phyloP scores from a whole-genome alignment of 768 basidiomycete species.

The Phlebiopsis gigantea region DNA sequence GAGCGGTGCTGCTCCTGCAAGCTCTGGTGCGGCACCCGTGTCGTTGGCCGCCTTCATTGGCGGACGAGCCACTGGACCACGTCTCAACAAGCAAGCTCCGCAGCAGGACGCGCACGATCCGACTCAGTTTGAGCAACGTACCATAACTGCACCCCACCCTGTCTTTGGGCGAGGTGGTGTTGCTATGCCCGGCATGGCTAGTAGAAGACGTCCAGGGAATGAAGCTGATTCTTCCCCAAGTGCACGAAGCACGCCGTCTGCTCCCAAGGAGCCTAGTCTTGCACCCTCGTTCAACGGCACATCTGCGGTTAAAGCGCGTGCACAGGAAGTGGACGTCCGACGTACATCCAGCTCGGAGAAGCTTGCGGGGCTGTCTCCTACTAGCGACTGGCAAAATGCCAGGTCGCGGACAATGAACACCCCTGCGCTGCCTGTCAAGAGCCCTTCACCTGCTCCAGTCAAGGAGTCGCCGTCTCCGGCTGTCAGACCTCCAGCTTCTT shows the following conservation, averaged over 20 bases:
- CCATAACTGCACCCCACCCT: slow-evolving; percentile 52
- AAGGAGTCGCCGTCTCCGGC: slow-evolving; percentile 2
- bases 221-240: not conserved
- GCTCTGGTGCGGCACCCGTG: slow-evolving; percentile 31
- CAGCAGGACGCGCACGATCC: slow-evolving; percentile 65
- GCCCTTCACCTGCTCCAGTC: slow-evolving; percentile 2
- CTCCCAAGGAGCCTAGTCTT: not conserved
- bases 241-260: not conserved
- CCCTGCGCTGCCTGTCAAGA: slow-evolving; percentile 24
- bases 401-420: slow-evolving; percentile 51
- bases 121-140: slow-evolving; percentile 61
- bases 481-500: not conserved
- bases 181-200: slow-evolving; percentile 69
- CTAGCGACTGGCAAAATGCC: slow-evolving; percentile 6
- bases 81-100: slow-evolving; percentile 66
- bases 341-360: slow-evolving; percentile 31
- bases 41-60: slow-evolving; percentile 83
- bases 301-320: not conserved
- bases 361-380: slow-evolving; percentile 20
- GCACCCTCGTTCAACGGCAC: not conserved
- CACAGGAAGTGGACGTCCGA: slow-evolving; percentile 37
- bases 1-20: not conserved
- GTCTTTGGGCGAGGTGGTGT: slow-evolving; percentile 71
- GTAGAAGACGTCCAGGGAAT: slow-evolving; percentile 14
- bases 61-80: slow-evolving; percentile 68